Evolutionary conservation across 257 asterid genomes (phyloP).

Genomic region (Plantago elongata): DNA sequence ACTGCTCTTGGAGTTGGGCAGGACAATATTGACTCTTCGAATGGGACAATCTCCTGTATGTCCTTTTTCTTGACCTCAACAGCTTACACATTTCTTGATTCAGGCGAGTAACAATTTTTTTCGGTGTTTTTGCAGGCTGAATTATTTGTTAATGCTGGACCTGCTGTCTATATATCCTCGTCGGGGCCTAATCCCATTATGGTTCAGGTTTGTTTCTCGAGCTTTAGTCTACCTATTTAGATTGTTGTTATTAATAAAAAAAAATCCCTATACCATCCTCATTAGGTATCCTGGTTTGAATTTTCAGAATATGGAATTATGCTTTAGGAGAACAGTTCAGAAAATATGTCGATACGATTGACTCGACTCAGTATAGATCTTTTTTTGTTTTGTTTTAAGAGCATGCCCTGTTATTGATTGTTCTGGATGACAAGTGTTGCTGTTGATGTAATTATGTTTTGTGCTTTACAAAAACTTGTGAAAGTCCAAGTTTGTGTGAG

Average conservation of each 20-base stretch:
- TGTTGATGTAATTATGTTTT: background rate
- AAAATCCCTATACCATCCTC: conserved; percentile 7
- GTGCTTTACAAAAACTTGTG: no score
- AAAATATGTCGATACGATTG: background rate
- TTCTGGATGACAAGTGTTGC: background rate
- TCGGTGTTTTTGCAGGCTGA: conserved; percentile 64
- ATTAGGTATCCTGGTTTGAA: background rate
- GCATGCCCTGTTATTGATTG: conserved; percentile 4
- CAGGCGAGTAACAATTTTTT: conserved; percentile 16
- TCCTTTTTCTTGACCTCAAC: conserved; percentile 19
- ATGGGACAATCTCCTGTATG: conserved; percentile 85
- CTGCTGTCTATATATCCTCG: conserved; percentile 90
- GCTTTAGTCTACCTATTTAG: conserved; percentile 5
- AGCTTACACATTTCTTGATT: conserved; percentile 7
- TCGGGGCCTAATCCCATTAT: conserved; percentile 95
- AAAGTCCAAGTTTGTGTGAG: no score
- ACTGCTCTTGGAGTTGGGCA: conserved; percentile 84
- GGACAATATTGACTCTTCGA: conserved; percentile 80
- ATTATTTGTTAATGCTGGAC: conserved; percentile 86
- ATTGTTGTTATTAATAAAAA: background rate
- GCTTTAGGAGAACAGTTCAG: background rate
- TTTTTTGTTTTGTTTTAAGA: background rate
- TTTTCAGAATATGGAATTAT: background rate
- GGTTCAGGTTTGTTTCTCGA: conserved; percentile 76
- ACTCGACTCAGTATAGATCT: background rate